phyloP scores from a whole-genome alignment of 1,139 yeast genomes.

The Petasospora rhodanensis region DNA sequence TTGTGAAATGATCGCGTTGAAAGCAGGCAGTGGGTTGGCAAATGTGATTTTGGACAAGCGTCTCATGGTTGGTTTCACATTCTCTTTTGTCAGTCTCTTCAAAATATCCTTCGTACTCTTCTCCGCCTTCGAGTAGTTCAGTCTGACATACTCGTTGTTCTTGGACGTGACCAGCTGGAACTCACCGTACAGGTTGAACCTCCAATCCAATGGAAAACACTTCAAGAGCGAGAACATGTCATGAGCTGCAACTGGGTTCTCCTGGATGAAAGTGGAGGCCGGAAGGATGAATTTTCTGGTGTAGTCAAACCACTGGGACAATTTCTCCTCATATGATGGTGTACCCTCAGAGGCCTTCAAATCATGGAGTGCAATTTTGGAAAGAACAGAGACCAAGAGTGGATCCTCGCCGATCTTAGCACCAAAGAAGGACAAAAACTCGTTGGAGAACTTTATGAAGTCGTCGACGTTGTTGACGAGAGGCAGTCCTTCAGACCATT shows the following conservation, averaged over 20 bases:
- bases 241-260: constrained; percentile 59
- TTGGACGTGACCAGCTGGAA: constrained; percentile 53
- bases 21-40: constrained; percentile 78
- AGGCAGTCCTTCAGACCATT: constrained; percentile 46
- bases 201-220: constrained; percentile 52
- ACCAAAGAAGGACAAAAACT: constrained; percentile 52
- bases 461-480: constrained; percentile 37
- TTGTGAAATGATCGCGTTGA: constrained; percentile 58
- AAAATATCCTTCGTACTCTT: constrained; percentile 77
- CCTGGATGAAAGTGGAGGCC: constrained; percentile 53
- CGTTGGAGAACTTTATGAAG: constrained; percentile 43
- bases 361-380: constrained; percentile 50
- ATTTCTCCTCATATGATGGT: constrained; percentile 24
- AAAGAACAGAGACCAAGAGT: constrained; percentile 50
- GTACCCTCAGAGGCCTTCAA: constrained; percentile 22
- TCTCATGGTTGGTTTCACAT: constrained; percentile 72
- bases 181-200: constrained; percentile 85
- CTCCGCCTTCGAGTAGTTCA: constrained; percentile 67
- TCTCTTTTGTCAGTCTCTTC: constrained; percentile 84
- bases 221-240: constrained; percentile 55
- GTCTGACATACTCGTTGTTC: constrained; percentile 52
- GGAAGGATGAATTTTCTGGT: constrained; percentile 68
- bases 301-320: constrained; percentile 54
- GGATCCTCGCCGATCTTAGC: constrained; percentile 49
- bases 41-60: constrained; percentile 72